Percentiles rank a stretch among this genome's conserved stretches.
phyloP scores from a whole-genome alignment of 495 filamentous ascomycete species.

The Penicillium subrubescens region DNA sequence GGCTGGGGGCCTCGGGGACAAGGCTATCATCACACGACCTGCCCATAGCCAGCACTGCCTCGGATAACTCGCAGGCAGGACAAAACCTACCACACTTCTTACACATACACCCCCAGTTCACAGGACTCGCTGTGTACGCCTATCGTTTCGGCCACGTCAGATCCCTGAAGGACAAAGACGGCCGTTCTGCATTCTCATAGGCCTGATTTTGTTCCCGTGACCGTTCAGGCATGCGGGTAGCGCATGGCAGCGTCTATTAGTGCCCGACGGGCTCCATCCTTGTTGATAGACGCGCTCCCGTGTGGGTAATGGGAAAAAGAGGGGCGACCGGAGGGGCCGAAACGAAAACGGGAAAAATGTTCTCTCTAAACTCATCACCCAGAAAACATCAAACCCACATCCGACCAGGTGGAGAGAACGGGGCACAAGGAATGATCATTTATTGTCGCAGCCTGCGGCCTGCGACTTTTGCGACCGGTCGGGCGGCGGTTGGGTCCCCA shows the following conservation, averaged over 20 bases:
- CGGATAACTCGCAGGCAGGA: background rate
- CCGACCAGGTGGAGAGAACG: background rate
- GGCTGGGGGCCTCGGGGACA: constrained; percentile 2
- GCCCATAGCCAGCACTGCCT: constrained; percentile 12
- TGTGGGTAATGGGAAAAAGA: constrained; percentile 24
- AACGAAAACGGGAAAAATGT: constrained; percentile 4
- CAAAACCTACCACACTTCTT: background rate
- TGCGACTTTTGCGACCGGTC: constrained; percentile 13
- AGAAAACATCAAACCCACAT: constrained; percentile 6
- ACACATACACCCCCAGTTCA: background rate
- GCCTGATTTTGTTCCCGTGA: constrained; percentile 42
- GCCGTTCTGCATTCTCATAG: constrained; percentile 25
- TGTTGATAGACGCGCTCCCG: constrained; percentile 37
- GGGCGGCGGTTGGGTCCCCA: constrained; percentile 23
- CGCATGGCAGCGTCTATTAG: constrained; percentile 42
- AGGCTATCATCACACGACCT: constrained; percentile 26
- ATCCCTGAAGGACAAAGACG: background rate
- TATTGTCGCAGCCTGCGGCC: constrained; percentile 19
- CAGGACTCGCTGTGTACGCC: background rate
- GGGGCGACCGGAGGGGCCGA: constrained; percentile 7
- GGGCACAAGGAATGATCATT: constrained; percentile 12
- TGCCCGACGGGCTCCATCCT: constrained; percentile 35
- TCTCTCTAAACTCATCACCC: background rate
- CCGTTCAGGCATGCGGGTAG: constrained; percentile 42
- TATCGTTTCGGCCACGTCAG: constrained; percentile 20